Conservation (phyloP, 495 filamentous ascomycete genomes). For the Talaromyces adpressus region DNA sequence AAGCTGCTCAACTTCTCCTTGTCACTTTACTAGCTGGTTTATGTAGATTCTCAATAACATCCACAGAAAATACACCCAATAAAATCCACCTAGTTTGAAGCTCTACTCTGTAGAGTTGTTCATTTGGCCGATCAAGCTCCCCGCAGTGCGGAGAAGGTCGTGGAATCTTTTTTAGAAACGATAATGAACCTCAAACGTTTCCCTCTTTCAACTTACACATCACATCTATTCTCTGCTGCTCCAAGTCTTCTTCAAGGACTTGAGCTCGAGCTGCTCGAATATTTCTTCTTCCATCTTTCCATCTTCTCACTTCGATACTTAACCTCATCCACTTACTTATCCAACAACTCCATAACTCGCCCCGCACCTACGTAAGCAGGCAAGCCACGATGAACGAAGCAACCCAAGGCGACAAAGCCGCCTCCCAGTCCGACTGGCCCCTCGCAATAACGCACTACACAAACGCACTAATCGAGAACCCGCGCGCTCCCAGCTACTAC, state of each 20-base stretch:
- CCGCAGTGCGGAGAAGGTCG: slow-evolving; percentile 1
- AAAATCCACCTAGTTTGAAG: neutral
- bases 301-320: neutral
- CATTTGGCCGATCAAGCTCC: neutral
- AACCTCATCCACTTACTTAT: neutral
- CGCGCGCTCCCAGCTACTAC: slow-evolving; percentile 73
- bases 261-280: neutral
- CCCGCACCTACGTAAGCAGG: slow-evolving; percentile 1
- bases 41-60: neutral
- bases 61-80: neutral
- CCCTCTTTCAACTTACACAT: neutral
- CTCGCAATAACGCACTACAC: slow-evolving; percentile 67
- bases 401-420: slow-evolving; percentile 54
- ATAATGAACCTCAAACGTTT: slow-evolving; percentile 2
- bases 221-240: neutral
- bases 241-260: neutral
- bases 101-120: neutral
- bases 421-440: slow-evolving; percentile 53
- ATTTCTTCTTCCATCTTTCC: neutral
- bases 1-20: neutral
- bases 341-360: neutral
- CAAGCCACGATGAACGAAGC: slow-evolving; percentile 50
- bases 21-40: neutral
- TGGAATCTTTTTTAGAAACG: slow-evolving; percentile 2
- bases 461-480: slow-evolving; percentile 58